Base-by-base conservation (phyloP, 1,284 basidiomycete species). In the Ceratobasidium sp. region DNA sequence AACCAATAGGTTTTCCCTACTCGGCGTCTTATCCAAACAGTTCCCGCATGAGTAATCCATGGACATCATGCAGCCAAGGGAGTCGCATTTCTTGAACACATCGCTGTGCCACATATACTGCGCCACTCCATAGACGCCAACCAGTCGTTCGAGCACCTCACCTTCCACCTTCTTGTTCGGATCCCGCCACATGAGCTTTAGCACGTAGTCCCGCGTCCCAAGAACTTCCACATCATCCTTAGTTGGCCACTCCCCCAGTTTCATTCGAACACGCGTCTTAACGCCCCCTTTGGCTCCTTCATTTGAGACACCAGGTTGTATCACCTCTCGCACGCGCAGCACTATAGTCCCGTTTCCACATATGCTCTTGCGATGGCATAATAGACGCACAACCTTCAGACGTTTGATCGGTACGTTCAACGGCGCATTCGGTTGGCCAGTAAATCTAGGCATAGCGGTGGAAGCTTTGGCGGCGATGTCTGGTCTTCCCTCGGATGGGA, bases 111-210 rank as follows among this genome's bases (percentile, higher is more conserved):
- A 64, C 4, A 64, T 28, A 51, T 75, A n/a, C 28, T 75, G 72
- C 23, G 23, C 28, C 12, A 75, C 23, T 3, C 60, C 72, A 64
- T 33, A 75, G n/a, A 64, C n/a, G 13, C 72, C 72, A 4, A 33
- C 20, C 12, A 75, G n/a, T 4, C 28, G n/a, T 46, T 75, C 15
- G 28, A 75, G 7, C 44, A 75, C 72, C 2, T 75, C 46, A 7
- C 72, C 72, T 26, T 75, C 72, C 26, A 42, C 20, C 26, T 12
- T 13, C 39, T 28, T 40, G 1, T 42, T 39, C 20, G 72, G 60
- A 28, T 75, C 72, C 1, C 72, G 72, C 72, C 72, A 75, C 40
- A 75, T 75, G 4, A 66, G 23, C 60, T 75, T 75, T 1, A 75
- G 72, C 33, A 64, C 60, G 49, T 75, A 75, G 20, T 64, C 60